Conservation (phyloP, 75 land plant genomes). For the Larix kaempferi region DNA sequence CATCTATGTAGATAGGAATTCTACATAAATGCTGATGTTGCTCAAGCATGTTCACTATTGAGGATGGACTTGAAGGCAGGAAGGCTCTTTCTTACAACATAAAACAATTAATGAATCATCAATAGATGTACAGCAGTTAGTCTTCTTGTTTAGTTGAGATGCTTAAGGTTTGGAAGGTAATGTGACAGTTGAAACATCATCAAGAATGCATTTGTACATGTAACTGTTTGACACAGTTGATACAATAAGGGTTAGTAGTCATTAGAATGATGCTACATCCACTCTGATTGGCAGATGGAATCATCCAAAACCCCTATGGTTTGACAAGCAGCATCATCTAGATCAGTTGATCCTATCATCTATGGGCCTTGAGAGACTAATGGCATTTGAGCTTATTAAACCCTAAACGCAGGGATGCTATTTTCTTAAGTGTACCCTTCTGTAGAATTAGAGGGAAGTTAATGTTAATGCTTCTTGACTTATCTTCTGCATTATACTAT, state of each 20-base stretch:
- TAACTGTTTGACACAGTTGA: not conserved
- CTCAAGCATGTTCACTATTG: not conserved
- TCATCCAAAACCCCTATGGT: not conserved
- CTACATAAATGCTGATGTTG: not conserved
- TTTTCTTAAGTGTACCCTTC: not conserved
- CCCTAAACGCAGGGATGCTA: not conserved
- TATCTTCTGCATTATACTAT: not conserved
- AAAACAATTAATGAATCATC: not conserved
- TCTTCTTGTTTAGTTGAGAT: not conserved
- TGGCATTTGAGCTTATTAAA: not conserved
- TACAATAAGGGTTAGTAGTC: not conserved
- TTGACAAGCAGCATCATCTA: not conserved
- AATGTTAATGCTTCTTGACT: not conserved
- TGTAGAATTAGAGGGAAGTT: not conserved
- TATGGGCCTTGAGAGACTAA: not conserved
- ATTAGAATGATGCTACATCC: not conserved
- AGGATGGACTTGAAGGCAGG: not conserved
- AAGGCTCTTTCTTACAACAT: not conserved
- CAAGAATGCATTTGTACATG: not conserved
- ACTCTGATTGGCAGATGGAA: not conserved
- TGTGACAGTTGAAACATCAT: not conserved
- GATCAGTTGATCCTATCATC: not conserved
- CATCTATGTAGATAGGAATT: not conserved
- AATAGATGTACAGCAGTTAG: not conserved
- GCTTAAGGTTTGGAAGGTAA: not conserved